These are phyloP conservation scores for Fusarium sp. DNA, from an alignment of 2,329 filamentous ascomycete genomes.

Conservation along the genomic window DNA sequence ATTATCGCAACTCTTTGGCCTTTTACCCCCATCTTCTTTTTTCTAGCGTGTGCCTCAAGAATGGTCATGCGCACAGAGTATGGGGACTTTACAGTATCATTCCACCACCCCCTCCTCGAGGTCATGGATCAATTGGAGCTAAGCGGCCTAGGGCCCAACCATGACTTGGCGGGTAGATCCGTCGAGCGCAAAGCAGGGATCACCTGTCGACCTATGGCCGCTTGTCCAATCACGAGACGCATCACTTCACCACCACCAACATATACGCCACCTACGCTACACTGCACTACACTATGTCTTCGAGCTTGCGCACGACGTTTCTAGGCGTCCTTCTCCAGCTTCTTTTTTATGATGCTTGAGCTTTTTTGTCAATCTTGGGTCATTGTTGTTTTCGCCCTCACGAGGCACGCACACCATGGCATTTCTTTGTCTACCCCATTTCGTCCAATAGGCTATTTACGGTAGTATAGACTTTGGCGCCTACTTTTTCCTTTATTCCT, in stretches of 20 bases:
- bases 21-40: conserved; percentile 9
- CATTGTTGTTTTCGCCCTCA: conserved; percentile 15
- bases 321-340: conserved; percentile 27
- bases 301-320: conserved; percentile 27
- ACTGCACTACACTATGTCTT: background rate
- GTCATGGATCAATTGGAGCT: conserved; percentile 27
- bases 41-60: conserved; percentile 23
- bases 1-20: conserved; percentile 20
- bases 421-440: conserved; percentile 13
- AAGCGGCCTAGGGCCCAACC: conserved; percentile 34
- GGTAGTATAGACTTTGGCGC: conserved; percentile 33
- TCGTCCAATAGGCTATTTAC: conserved; percentile 6
- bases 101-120: conserved; percentile 19
- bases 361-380: conserved; percentile 32
- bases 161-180: conserved; percentile 45
- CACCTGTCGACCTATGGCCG: conserved; percentile 9
- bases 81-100: conserved; percentile 26
- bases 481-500: conserved; percentile 9
- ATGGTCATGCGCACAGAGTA: conserved; percentile 43
- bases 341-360: conserved; percentile 8
- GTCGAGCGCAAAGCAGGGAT: conserved; percentile 38
- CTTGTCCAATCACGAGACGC: conserved; percentile 13
- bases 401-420: conserved; percentile 4
- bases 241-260: conserved; percentile 7
- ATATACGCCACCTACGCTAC: conserved; percentile 18